Conservation (phyloP, 169 alveolate genomes). For the Eimeria acervulina region DNA sequence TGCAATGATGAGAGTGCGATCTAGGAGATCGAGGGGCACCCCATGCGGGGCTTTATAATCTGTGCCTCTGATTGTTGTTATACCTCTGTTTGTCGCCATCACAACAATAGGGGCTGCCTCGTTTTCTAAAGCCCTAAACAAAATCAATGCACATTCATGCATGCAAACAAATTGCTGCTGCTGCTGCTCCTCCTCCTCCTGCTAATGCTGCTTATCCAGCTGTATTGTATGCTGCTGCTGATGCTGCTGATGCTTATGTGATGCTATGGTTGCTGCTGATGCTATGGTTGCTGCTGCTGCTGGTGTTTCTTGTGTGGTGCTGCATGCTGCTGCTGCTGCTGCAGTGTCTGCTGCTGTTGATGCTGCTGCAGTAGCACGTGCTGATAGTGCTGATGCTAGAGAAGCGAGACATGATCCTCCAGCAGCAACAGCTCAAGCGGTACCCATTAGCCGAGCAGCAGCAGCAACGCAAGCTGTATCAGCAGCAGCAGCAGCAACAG, state of each 20-base stretch:
- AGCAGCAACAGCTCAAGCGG: background rate
- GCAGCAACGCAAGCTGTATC: too few species aligned
- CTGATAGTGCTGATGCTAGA: background rate
- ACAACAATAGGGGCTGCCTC: conserved; percentile 98
- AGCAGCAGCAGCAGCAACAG: background rate
- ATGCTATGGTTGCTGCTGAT: too few species aligned
- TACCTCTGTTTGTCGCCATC: conserved; percentile 99
- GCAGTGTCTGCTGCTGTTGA: background rate
- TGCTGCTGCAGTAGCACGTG: background rate
- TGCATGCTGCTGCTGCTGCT: too few species aligned
- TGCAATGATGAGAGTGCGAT: conserved; percentile 98
- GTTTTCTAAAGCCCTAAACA: conserved; percentile 96
- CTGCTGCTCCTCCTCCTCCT: background rate
- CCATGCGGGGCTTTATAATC: conserved; percentile 99
- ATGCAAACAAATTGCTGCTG: too few species aligned
- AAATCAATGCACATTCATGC: background rate
- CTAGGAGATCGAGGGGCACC: conserved; percentile 98
- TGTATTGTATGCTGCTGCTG: background rate
- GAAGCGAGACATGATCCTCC: background rate
- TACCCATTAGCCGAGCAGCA: background rate
- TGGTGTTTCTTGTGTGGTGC: background rate
- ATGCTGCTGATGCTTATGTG: background rate
- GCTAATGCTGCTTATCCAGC: background rate
- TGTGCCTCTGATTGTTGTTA: conserved; percentile 97
- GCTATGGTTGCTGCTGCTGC: background rate